These are phyloP conservation scores for Apostasia ramifera DNA, from an alignment of 106 monocot species.

Conservation along the genomic window DNA sequence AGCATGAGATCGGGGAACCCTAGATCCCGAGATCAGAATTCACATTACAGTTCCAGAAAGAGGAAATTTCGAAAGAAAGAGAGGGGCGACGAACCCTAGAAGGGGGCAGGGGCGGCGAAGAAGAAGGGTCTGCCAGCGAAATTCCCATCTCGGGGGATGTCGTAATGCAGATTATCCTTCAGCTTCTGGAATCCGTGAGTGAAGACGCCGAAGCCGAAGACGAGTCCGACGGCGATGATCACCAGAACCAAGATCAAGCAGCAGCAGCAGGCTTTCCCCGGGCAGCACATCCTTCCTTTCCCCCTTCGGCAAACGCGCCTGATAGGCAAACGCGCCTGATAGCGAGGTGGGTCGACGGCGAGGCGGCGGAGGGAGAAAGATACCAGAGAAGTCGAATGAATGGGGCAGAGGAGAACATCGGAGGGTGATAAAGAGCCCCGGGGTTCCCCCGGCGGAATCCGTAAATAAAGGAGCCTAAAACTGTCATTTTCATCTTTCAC, in stretches of 20 bases:
- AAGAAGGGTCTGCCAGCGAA: constrained; percentile 26
- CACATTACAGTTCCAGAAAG: neutral
- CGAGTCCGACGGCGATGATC: constrained; percentile 49
- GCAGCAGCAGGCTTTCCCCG: constrained; percentile 64
- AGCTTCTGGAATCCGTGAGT: constrained; percentile 85
- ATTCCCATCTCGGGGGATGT: neutral
- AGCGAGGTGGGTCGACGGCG: no score
- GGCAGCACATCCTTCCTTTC: constrained; percentile 32
- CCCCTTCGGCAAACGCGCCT: neutral
- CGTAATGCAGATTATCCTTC: constrained; percentile 42
- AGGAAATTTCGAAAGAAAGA: neutral
- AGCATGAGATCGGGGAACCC: neutral
- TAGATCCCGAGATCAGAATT: neutral
- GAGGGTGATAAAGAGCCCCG: no score
- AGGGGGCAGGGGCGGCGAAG: constrained; percentile 9
- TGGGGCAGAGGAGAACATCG: no score
- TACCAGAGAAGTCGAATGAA: no score
- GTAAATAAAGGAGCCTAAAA: no score
- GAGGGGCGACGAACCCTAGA: neutral
- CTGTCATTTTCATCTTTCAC: no score
- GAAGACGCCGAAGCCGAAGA: constrained; percentile 94
- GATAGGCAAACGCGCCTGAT: no score
- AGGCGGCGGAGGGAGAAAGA: no score
- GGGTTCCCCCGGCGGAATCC: no score
- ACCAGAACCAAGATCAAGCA: constrained; percentile 68